phyloP scores from a whole-genome alignment of 352 stramenopile species.

The Phytophthora colocasiae region DNA sequence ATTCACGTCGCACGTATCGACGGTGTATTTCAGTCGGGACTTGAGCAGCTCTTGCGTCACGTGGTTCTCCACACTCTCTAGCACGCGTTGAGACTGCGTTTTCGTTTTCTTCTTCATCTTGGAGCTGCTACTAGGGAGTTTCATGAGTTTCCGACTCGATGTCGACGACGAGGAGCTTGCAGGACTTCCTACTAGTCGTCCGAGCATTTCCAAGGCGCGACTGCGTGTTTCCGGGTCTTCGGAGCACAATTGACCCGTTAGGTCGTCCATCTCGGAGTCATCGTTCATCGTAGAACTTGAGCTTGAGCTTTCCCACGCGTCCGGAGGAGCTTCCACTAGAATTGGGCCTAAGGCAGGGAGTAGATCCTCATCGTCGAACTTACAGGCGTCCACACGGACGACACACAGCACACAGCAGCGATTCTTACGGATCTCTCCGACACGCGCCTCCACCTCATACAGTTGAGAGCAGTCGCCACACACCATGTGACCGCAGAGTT shows the following conservation, averaged over 20 bases:
- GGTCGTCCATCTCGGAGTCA: conserved; percentile 38
- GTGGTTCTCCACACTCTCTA: conserved; percentile 52
- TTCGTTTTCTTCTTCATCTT: conserved; percentile 34
- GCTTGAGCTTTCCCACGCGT: conserved; percentile 39
- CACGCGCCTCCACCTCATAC: conserved; percentile 53
- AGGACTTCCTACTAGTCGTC: conserved; percentile 38
- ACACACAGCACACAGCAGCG: conserved; percentile 56
- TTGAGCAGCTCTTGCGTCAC: conserved; percentile 41
- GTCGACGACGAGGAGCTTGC: conserved; percentile 24
- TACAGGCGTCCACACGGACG: conserved; percentile 56
- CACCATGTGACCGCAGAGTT: conserved; percentile 58
- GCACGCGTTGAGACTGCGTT: conserved; percentile 40
- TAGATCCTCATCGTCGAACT: conserved; percentile 58
- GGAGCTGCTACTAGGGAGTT: conserved; percentile 16
- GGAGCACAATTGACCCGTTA: conserved; percentile 50
- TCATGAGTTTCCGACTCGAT: conserved; percentile 27
- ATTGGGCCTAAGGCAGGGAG: conserved; percentile 44
- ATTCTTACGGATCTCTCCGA: conserved; percentile 55
- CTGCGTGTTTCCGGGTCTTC: conserved; percentile 50
- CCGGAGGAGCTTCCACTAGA: conserved; percentile 46
- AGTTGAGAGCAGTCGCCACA: conserved; percentile 53
- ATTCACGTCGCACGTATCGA: conserved; percentile 34
- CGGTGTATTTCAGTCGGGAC: conserved; percentile 28
- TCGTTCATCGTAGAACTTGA: conserved; percentile 32
- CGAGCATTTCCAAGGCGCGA: conserved; percentile 52